Conservation (phyloP, 2,329 filamentous ascomycete species). For the Neofusicoccum parvum region DNA sequence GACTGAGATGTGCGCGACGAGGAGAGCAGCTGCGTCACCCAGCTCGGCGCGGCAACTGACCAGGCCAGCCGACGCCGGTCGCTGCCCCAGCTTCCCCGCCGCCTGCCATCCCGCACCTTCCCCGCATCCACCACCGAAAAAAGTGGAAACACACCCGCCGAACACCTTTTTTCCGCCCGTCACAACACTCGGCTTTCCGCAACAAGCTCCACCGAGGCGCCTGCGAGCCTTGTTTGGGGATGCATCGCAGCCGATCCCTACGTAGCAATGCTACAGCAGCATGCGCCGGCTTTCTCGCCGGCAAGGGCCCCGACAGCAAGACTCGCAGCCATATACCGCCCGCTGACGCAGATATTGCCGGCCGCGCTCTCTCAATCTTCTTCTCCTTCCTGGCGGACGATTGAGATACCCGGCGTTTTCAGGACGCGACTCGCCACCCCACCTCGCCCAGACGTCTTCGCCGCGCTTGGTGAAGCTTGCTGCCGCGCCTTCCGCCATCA, state of each 20-base stretch:
- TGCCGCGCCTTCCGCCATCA: not conserved
- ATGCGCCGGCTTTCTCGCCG: not conserved
- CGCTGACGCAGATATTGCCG: not conserved
- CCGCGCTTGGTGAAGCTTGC: conserved; percentile 11
- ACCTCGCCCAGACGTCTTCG: conserved; percentile 4
- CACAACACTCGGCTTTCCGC: not conserved
- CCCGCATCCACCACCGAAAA: not conserved
- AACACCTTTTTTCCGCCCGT: conserved; percentile 12
- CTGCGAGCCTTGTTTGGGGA: not conserved
- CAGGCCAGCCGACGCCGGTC: not conserved
- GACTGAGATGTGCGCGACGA: too few relatives aligned
- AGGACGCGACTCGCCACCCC: not conserved
- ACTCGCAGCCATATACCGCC: not conserved
- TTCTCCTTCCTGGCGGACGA: not conserved
- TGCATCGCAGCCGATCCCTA: not conserved
- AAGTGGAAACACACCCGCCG: conserved; percentile 4
- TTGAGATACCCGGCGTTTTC: not conserved
- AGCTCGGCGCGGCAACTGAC: not conserved
- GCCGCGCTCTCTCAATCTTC: not conserved
- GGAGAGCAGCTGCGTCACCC: not conserved
- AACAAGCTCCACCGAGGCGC: not conserved
- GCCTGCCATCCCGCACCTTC: not conserved
- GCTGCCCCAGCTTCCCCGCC: not conserved
- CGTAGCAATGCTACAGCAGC: not conserved
- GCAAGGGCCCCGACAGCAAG: not conserved